phyloP scores from a whole-genome alignment of 1,284 basidiomycete genomes.

The Exobasidium cylindrosporum region DNA sequence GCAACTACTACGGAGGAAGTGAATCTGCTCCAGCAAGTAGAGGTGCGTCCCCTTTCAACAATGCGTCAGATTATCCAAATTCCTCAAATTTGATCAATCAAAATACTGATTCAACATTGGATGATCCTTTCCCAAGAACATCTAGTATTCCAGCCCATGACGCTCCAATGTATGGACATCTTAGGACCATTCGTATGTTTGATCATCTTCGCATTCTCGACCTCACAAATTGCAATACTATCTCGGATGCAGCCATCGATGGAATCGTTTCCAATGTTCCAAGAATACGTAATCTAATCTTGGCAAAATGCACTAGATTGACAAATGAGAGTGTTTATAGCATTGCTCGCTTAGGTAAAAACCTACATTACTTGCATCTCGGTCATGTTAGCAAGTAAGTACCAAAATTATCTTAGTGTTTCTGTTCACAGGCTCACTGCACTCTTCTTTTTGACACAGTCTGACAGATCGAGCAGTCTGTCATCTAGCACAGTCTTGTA shows the following conservation, averaged over 20 bases:
- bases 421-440: neutral
- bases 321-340: conserved; percentile 82
- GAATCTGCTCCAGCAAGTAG: conserved; percentile 33
- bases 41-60: conserved; percentile 25
- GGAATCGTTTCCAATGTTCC: conserved; percentile 84
- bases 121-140: conserved; percentile 17
- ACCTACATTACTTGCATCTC: conserved; percentile 91
- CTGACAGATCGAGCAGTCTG: conserved; percentile 89
- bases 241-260: conserved; percentile 86
- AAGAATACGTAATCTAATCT: conserved; percentile 83
- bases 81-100: neutral
- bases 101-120: neutral
- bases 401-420: neutral
- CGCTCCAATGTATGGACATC: conserved; percentile 11
- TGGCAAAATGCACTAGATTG: conserved; percentile 83
- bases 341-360: conserved; percentile 81
- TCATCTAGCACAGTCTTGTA: conserved; percentile 79
- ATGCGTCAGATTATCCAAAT: neutral
- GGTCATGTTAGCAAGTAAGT: conserved; percentile 73
- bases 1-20: conserved; percentile 7
- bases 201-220: conserved; percentile 53
- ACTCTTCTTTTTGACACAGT: conserved; percentile 52
- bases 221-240: conserved; percentile 73
- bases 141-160: conserved; percentile 7
- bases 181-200: conserved; percentile 20